These are phyloP conservation scores for Penicillium sp. DNA, from an alignment of 2,329 filamentous ascomycete species.

Conservation along the genomic window DNA sequence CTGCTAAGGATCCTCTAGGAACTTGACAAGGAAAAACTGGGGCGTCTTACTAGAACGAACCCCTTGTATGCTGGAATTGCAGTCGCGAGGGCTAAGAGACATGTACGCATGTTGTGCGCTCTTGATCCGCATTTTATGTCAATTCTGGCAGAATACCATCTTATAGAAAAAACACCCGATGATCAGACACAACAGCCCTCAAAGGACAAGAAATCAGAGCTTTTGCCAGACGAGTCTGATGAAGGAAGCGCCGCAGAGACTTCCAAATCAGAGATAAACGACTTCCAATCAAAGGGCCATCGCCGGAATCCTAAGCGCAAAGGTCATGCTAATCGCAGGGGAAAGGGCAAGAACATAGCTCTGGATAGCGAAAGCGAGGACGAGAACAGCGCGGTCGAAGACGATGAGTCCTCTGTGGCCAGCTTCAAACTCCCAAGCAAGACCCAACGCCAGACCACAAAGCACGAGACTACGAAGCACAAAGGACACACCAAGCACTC, in stretches of 20 bases:
- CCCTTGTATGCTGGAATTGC: accelerated
- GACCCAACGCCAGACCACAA: neutral
- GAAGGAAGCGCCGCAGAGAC: neutral
- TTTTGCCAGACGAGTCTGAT: neutral
- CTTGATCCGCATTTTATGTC: accelerated
- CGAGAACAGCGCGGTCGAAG: neutral
- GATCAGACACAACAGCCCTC: too few species aligned
- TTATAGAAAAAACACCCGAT: too few species aligned
- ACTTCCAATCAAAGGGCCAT: neutral
- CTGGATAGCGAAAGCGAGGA: too few species aligned
- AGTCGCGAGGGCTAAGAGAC: neutral
- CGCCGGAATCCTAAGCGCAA: neutral
- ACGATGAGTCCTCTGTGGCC: neutral
- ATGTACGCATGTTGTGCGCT: accelerated
- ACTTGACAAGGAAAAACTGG: neutral
- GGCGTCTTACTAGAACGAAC: neutral
- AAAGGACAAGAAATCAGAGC: neutral
- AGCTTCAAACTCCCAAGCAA: neutral
- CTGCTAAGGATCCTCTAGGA: neutral
- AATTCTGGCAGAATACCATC: accelerated
- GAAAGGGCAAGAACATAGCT: neutral
- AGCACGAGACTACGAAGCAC: neutral
- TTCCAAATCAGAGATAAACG: neutral
- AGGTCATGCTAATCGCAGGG: neutral
- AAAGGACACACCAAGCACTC: neutral